Evolutionary conservation across 1,139 yeast species (phyloP).

Genomic region (Candida pseudoviswanathii): DNA sequence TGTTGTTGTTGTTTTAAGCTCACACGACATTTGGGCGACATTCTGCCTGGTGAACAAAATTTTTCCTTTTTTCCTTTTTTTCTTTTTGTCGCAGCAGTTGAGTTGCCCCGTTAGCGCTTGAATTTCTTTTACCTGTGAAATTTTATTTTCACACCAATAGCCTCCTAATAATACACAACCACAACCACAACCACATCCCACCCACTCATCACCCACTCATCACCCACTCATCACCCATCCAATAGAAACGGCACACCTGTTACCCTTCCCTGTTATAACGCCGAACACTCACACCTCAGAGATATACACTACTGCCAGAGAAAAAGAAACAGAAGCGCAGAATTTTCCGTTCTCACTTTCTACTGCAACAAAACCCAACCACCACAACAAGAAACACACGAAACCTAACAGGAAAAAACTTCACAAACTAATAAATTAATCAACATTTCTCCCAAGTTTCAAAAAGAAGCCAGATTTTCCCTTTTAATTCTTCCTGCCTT

Average conservation of each 20-base stretch:
- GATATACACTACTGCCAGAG: background rate
- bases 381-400: background rate
- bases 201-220: background rate
- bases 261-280: background rate
- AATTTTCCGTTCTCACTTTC: background rate
- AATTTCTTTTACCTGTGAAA: conserved; percentile 4
- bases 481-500: background rate
- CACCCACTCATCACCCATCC: background rate
- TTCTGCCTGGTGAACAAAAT: background rate
- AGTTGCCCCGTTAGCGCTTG: conserved; percentile 2
- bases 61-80: background rate
- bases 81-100: background rate
- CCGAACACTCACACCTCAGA: background rate
- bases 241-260: background rate
- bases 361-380: background rate
- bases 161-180: too few species aligned
- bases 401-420: background rate
- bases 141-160: background rate
- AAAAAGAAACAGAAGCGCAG: background rate
- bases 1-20: background rate
- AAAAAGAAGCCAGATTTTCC: background rate
- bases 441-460: conserved; percentile 3
- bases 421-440: conserved; percentile 1
- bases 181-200: too few species aligned
- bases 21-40: conserved; percentile 2